Base-by-base conservation (phyloP, 495 filamentous ascomycete species). In the Wilcoxina mikolae region DNA sequence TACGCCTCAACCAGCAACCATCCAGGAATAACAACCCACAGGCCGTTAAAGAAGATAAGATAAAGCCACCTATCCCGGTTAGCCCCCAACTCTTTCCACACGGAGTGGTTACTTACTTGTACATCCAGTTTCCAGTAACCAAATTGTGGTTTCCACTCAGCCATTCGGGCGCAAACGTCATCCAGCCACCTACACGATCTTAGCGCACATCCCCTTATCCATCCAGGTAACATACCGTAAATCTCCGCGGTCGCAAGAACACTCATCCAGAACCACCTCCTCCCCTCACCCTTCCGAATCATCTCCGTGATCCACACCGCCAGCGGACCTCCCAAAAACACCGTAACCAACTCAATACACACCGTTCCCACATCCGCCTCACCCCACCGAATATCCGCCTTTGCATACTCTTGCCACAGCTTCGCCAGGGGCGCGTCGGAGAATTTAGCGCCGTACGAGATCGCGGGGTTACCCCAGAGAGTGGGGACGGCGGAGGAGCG, bases 101-200 rank as follows among this genome's bases (percentile, higher is more conserved):
- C 10, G 10, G n/a, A 1, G 12, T 20, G 5, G 28, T 27, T 3
- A 26, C 65, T 55, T 56, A 82, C 59, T 83, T 65, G 62, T 89
- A 94, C 75, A 95, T 88, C 57, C 78, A 83, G 60, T 93, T 88
- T 55, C 76, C 78, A 0, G 79, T 83, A 59, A 89, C 81, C 60
- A 96, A 73, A 67, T 86, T 86, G 56, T 77, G 67, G 55, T 74
- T 84, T 1, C 80, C 84, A 3, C 76, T 82, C 53, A 96, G 68
- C 89, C 88, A 96, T 71, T 96, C 90, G 12, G 90, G 90, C 59
- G 78, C 82, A 70, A 96, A 96, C 0, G 90, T 96, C 85, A 96
- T 95, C 66, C 83, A 95, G 11, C 84, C 82, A 44, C 49, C 35
- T 39, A 18, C 3, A 23, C 24, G 15, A 41, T 53, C n/a, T 54